Percentiles rank a stretch among this genome's conserved stretches.
Conservation (phyloP, 2,329 filamentous ascomycete genomes). For the Xylaria sp. region DNA sequence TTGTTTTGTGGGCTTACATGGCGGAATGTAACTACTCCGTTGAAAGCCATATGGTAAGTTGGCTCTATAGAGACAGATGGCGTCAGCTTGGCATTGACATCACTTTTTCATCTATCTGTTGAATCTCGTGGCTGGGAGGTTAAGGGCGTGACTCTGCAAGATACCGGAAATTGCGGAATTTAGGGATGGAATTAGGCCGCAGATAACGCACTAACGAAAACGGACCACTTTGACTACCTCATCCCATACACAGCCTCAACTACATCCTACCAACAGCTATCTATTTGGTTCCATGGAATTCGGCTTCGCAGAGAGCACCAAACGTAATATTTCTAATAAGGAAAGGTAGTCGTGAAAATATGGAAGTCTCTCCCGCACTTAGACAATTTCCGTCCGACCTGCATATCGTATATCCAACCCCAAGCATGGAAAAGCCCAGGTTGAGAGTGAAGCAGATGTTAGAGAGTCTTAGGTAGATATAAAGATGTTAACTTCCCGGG, state of each 20-base stretch:
- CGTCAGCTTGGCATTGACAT: background rate
- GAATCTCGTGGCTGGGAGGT: background rate
- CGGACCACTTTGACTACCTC: background rate
- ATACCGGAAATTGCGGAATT: constrained; percentile 24
- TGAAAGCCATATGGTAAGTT: background rate
- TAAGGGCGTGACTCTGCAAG: constrained; percentile 2
- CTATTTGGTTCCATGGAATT: background rate
- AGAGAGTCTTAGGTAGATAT: constrained; percentile 1
- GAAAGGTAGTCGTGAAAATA: background rate
- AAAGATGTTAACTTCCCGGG: background rate
- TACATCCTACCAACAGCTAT: background rate
- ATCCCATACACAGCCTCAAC: constrained; percentile 1
- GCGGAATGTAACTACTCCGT: background rate
- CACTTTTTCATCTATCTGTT: too few relatives aligned
- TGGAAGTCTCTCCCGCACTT: constrained; percentile 8
- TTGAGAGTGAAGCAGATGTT: background rate
- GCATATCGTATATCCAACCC: background rate
- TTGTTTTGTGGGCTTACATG: background rate
- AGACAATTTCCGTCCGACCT: constrained; percentile 12
- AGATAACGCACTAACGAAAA: constrained; percentile 11
- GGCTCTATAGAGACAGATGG: background rate
- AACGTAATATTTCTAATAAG: background rate
- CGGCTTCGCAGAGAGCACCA: background rate
- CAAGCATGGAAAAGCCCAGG: background rate
- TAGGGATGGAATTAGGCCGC: constrained; percentile 25